Percentiles rank a stretch among this genome's conserved stretches.
Evolutionary conservation across 2,329 filamentous ascomycete species (phyloP).

Genomic region (Calonectria hongkongensis): DNA sequence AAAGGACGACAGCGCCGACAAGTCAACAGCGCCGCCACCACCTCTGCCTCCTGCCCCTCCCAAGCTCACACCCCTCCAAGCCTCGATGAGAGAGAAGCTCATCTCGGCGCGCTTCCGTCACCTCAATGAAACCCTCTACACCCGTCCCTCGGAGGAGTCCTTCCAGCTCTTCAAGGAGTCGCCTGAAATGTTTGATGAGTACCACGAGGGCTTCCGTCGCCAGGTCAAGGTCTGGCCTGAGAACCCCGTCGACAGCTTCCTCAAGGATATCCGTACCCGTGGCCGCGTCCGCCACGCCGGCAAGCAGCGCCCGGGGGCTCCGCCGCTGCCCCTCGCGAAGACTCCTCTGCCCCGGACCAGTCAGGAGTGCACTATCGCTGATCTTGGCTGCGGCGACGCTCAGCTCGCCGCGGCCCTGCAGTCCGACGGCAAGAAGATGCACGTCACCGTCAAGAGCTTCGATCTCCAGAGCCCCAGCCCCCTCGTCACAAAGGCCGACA

Average conservation of each 20-base stretch:
- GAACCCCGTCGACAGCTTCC: constrained; percentile 94
- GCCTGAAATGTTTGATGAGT: constrained; percentile 96
- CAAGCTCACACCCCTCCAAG: constrained; percentile 93
- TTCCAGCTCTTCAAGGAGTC: constrained; percentile 87
- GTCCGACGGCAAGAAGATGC: constrained; percentile 77
- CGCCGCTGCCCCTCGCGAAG: constrained; percentile 52
- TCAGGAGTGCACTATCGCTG: constrained; percentile 86
- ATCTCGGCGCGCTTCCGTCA: constrained; percentile 97
- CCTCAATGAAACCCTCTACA: constrained; percentile 97
- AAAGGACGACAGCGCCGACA: constrained; percentile 49
- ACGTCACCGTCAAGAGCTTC: constrained; percentile 86
- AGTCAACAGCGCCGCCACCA: constrained; percentile 48
- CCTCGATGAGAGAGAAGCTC: constrained; percentile 95
- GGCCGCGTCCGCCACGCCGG: constrained; percentile 69
- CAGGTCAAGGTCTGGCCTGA: constrained; percentile 98
- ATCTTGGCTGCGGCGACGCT: constrained; percentile 95
- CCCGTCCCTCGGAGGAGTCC: constrained; percentile 89
- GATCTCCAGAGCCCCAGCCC: constrained; percentile 87
- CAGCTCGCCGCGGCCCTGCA: constrained; percentile 83
- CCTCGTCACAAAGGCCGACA: constrained; percentile 91
- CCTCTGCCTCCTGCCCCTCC: constrained; percentile 65
- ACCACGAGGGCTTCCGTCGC: constrained; percentile 95
- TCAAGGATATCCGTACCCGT: constrained; percentile 81
- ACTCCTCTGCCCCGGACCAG: constrained; percentile 82
- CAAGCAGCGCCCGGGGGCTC: constrained; percentile 56